These are phyloP conservation scores for Peronospora destructor DNA, from an alignment of 352 stramenopile species.

Conservation along the genomic window DNA sequence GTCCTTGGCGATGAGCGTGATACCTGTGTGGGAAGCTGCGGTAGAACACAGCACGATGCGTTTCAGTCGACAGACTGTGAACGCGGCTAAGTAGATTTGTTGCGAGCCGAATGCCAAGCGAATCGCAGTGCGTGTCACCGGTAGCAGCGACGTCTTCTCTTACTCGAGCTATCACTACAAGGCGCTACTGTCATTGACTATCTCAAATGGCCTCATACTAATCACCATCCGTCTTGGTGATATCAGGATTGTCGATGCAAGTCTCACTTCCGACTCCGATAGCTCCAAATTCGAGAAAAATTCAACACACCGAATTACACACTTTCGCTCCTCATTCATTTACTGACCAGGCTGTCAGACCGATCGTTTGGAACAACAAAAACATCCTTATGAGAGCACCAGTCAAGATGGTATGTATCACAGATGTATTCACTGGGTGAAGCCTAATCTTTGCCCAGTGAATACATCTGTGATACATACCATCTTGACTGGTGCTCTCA, in stretches of 20 bases:
- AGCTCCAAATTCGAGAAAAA: too few relatives aligned
- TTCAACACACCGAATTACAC: too few relatives aligned
- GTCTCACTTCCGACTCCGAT: too few relatives aligned
- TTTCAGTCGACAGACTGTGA: slow-evolving; percentile 73
- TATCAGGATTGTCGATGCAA: too few relatives aligned
- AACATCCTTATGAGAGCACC: too few relatives aligned
- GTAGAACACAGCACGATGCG: slow-evolving; percentile 83
- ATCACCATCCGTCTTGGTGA: not conserved
- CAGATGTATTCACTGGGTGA: too few relatives aligned
- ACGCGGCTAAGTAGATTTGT: slow-evolving; percentile 80
- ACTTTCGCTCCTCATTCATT: too few relatives aligned
- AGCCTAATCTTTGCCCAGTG: not conserved
- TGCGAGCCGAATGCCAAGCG: slow-evolving; percentile 89
- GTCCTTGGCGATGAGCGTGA: slow-evolving; percentile 74
- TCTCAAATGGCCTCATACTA: not conserved
- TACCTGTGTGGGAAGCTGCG: slow-evolving; percentile 83
- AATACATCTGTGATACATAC: not conserved
- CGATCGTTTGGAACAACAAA: too few relatives aligned
- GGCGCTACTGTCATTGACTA: not conserved
- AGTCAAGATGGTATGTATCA: not conserved
- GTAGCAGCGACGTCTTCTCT: slow-evolving; percentile 4
- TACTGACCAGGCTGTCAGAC: too few relatives aligned
- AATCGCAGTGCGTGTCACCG: slow-evolving; percentile 48
- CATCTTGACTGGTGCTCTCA: too few relatives aligned
- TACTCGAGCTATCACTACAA: not conserved